Evolutionary conservation across 75 land plant species (phyloP).

Genomic region (Sequoiadendron giganteum): DNA sequence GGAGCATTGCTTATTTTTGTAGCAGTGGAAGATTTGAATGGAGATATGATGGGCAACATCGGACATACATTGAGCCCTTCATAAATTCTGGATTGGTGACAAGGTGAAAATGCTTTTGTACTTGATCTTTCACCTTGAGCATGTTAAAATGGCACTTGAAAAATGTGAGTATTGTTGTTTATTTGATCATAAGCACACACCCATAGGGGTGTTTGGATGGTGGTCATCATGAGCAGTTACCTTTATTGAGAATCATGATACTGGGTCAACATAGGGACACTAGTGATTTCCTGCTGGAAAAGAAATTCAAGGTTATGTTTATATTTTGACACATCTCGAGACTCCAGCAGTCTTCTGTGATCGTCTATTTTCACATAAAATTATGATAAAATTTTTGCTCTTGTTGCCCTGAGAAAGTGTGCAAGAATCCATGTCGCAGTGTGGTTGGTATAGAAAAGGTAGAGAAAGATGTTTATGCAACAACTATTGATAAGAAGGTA

Average conservation of each 20-base stretch:
- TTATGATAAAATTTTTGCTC: slow-evolving; percentile 28
- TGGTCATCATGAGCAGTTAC: slow-evolving; percentile 97
- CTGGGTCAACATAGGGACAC: slow-evolving; percentile 87
- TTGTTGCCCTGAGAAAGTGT: slow-evolving; percentile 50
- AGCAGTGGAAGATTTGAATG: no score
- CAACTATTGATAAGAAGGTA: slow-evolving; percentile 70
- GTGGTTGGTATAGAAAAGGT: slow-evolving; percentile 58
- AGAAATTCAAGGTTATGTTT: slow-evolving; percentile 86
- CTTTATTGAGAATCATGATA: slow-evolving; percentile 94
- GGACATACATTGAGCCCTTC: no score
- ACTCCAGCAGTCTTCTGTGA: slow-evolving; percentile 75
- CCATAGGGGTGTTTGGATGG: slow-evolving; percentile 87
- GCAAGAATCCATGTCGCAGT: slow-evolving; percentile 60
- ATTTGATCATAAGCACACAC: slow-evolving; percentile 64
- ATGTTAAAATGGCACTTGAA: slow-evolving; percentile 31
- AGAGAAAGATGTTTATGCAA: slow-evolving; percentile 85
- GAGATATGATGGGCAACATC: no score
- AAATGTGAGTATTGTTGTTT: slow-evolving; percentile 88
- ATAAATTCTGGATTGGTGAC: no score
- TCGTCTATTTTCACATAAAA: slow-evolving; percentile 56
- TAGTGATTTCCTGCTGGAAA: slow-evolving; percentile 80
- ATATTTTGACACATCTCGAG: slow-evolving; percentile 87
- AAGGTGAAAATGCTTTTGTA: no score
- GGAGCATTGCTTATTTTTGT: no score
- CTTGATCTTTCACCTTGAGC: no score